Evolutionary conservation across 208 protist species (phyloP).

Genomic region (Leishmania major): DNA sequence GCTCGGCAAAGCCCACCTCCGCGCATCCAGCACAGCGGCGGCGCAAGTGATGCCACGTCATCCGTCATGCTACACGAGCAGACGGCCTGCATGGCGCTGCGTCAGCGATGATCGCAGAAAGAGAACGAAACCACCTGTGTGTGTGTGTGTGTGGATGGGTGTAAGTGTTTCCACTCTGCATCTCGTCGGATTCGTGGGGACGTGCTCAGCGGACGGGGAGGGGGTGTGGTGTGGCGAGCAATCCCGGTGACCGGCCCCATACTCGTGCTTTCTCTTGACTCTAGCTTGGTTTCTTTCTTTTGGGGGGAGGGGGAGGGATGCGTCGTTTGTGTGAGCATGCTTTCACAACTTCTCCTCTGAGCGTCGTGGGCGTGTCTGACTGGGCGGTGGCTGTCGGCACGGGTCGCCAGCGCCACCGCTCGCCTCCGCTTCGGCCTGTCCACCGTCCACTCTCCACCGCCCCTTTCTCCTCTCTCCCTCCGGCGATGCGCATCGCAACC

Average conservation of each 20-base stretch:
- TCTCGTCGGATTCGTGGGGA: no score
- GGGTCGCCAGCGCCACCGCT: no score
- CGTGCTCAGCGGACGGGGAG: no score
- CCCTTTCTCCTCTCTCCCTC: not conserved
- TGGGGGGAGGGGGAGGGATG: no score
- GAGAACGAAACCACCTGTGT: not conserved
- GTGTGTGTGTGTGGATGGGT: not conserved
- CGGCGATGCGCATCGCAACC: not conserved
- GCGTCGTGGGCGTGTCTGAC: not conserved
- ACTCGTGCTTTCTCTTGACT: no score
- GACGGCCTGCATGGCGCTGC: constrained; percentile 25
- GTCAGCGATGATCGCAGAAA: constrained; percentile 1
- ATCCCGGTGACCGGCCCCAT: no score
- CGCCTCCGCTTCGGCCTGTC: not conserved
- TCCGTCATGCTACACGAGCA: constrained; percentile 21
- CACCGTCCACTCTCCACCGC: not conserved
- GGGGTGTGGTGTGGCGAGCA: no score
- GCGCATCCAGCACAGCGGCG: not conserved
- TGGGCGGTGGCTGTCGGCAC: not conserved
- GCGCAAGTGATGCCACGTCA: constrained; percentile 1
- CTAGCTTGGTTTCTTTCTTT: no score
- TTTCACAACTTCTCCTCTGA: no score
- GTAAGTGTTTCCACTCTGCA: no score
- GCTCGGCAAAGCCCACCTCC: not conserved
- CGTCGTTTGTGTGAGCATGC: no score